Base-by-base conservation (phyloP, 345 rosid genomes). In the Camelina hispida region DNA sequence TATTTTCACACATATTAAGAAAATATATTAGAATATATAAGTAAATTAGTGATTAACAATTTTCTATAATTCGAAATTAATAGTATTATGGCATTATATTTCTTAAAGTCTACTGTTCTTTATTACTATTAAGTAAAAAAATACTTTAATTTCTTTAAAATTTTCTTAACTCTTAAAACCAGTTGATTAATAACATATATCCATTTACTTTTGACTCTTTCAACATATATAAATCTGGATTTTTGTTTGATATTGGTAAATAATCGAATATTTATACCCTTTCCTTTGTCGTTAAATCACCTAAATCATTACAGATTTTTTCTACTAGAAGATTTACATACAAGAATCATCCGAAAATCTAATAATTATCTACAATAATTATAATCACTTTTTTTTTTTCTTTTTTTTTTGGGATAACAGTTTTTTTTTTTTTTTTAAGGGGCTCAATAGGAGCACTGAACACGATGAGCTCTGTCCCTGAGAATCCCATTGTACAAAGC, bases 401-500 rank as follows among this genome's bases (percentile, higher is more conserved):
- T 10, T 58, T 9, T 10, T 10, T n/a, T 44, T 38, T 20, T 12
- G 4, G 25, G 25, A 20, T 20, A 20, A 6, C 69, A 30, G 7
- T 50, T 35, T 38, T 75, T 22, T 74, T 68, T 50, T 35, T 38
- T 75, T 22, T 74, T 68, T 22, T 58, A 18, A 43, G 38, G 2
- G 37, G 62, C 66, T 81, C 78, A 89, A 59, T 78, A 81, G 0
- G 88, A 84, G 30, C 83, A 87, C 55, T 84, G 78, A 40, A 74
- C 30, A 37, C 78, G 62, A 64, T 87, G 85, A 12, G 75, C 80
- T 42, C 92, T 82, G 74, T 86, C 90, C 32, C 92, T 83, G 9
- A 86, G 84, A 58, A 89, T 86, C 78, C 96, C 92, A 74, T 70
- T 79, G 76, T 89, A 89, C 72, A 89, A 14, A 83, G 92, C 96